Conservation (phyloP, 805 yeast genomes). For the Ogataea allantospora region DNA sequence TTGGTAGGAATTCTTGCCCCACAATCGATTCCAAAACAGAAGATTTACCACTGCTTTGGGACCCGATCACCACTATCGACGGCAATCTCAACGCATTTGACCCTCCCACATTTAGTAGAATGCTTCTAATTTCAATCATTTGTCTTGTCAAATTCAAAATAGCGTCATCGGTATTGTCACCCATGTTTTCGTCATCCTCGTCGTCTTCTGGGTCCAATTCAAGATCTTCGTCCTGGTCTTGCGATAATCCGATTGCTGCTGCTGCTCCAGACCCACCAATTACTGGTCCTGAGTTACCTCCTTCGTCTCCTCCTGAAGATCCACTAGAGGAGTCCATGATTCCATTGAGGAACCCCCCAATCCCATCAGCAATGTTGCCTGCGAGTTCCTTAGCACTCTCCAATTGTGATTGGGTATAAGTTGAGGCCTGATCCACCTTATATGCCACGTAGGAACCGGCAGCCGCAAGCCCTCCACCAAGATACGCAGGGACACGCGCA, state of each 20-base stretch:
- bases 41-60: conserved; percentile 96
- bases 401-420: conserved; percentile 65
- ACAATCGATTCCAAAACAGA: conserved; percentile 95
- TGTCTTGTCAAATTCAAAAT: conserved; percentile 89
- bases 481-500: conserved; percentile 68
- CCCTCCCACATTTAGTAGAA: conserved; percentile 70
- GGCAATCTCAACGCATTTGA: conserved; percentile 80
- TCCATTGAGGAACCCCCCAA: conserved; percentile 36
- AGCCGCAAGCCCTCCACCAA: conserved; percentile 92
- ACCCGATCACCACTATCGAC: conserved; percentile 94
- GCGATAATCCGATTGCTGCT: conserved; percentile 40
- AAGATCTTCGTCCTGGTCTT: conserved; percentile 31
- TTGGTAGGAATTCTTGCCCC: conserved; percentile 97
- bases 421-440: conserved; percentile 84
- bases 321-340: conserved; percentile 25
- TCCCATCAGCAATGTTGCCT: conserved; percentile 46
- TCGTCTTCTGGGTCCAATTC: conserved; percentile 39
- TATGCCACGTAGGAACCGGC: conserved; percentile 92
- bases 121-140: conserved; percentile 92
- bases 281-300: conserved; percentile 32
- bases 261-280: conserved; percentile 60
- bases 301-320: conserved; percentile 33
- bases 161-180: conserved; percentile 62
- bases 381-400: conserved; percentile 61
- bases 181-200: conserved; percentile 37